A percentile compares a stretch with the other conserved stretches of the same genome.
Conservation (phyloP, 495 filamentous ascomycete species). For the Clohesyomyces aquaticus region DNA sequence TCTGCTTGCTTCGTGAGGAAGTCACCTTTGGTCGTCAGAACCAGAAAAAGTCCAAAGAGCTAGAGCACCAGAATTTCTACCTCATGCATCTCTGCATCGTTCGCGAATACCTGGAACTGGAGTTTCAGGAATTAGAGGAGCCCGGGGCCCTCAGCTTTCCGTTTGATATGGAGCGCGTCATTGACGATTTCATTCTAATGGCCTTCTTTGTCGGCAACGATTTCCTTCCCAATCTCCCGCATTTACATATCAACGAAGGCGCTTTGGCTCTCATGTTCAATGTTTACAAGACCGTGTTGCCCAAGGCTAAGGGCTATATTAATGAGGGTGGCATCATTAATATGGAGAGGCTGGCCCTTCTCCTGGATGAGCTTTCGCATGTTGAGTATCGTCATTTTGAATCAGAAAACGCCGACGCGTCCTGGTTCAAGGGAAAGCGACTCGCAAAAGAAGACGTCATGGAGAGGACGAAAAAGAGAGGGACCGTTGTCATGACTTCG, state of each 20-base stretch:
- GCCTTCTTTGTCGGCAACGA: constrained; percentile 99
- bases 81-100: constrained; percentile 97
- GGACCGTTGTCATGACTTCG: constrained; percentile 74
- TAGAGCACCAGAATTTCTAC: constrained; percentile 99
- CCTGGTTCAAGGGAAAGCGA: constrained; percentile 88
- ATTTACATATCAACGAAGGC: constrained; percentile 98
- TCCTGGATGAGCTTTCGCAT: constrained; percentile 80
- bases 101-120: constrained; percentile 92
- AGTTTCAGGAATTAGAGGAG: constrained; percentile 90
- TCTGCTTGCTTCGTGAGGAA: constrained; percentile 94
- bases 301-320: constrained; percentile 90
- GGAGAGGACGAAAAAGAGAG: constrained; percentile 62
- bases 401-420: constrained; percentile 80
- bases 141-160: constrained; percentile 73
- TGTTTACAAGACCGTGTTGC: constrained; percentile 89
- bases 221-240: constrained; percentile 94
- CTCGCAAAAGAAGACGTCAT: constrained; percentile 64
- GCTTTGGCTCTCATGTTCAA: constrained; percentile 96
- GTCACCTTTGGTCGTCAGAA: constrained; percentile 91
- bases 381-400: constrained; percentile 93
- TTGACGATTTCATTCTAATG: constrained; percentile 99
- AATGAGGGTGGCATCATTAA: constrained; percentile 94
- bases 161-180: constrained; percentile 94
- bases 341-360: constrained; percentile 71
- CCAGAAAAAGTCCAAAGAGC: constrained; percentile 85